phyloP scores from a whole-genome alignment of 75 land plant species.

The Picea sitchensis region DNA sequence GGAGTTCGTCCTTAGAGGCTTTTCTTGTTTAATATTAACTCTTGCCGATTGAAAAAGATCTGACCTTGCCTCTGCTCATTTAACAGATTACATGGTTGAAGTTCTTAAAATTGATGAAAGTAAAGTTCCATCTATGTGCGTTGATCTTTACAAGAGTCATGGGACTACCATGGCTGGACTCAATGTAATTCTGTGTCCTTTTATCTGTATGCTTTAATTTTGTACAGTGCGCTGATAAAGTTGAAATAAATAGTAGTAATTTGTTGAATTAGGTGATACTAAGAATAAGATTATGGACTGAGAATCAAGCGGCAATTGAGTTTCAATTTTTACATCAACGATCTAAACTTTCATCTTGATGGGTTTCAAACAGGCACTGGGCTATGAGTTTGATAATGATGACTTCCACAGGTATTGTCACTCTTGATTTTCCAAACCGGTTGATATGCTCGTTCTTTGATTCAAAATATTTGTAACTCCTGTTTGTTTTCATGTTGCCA shows the following conservation, averaged over 20 bases:
- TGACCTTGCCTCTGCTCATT: background rate
- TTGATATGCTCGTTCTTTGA: no score
- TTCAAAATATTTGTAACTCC: background rate
- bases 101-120: slow-evolving; percentile 59
- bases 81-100: slow-evolving; percentile 68
- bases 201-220: no score
- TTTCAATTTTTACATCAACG: no score
- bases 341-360: background rate
- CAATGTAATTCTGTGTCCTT: slow-evolving; percentile 31
- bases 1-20: background rate
- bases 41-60: background rate
- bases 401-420: slow-evolving; percentile 56
- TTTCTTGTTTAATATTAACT: background rate
- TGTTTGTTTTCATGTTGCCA: background rate
- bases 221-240: no score
- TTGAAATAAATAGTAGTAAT: no score
- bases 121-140: slow-evolving; percentile 62
- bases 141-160: slow-evolving; percentile 60
- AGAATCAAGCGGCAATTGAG: no score
- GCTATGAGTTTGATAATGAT: slow-evolving; percentile 79
- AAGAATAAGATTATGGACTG: no score
- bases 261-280: no score
- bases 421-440: background rate
- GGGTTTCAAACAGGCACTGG: slow-evolving; percentile 39
- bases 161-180: slow-evolving; percentile 93